Evolutionary conservation across 768 basidiomycete species (phyloP).

Genomic region (Auricularia sp.): DNA sequence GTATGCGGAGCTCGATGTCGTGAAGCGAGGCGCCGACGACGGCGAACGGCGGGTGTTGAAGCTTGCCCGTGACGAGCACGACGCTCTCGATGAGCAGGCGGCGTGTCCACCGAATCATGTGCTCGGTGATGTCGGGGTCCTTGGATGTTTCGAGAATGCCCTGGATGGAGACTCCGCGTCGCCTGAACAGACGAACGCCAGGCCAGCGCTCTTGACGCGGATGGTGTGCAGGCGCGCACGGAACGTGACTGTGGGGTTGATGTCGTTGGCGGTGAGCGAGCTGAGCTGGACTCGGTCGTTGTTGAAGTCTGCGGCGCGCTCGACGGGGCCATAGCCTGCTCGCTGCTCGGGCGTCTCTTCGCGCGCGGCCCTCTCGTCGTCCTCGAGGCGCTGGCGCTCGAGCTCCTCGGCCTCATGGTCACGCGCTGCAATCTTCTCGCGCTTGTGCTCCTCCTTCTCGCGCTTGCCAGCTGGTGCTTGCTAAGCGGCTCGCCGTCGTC

Average conservation of each 20-base stretch:
- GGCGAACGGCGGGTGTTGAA: conserved; percentile 22
- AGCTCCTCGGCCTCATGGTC: background rate
- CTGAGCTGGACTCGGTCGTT: background rate
- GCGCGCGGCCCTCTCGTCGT: background rate
- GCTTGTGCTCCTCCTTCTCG: background rate
- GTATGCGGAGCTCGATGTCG: conserved; percentile 33
- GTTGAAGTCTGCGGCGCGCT: background rate
- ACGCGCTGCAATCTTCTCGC: background rate
- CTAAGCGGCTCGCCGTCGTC: background rate
- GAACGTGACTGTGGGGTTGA: background rate
- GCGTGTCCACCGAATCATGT: conserved; percentile 37
- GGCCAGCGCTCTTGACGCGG: conserved; percentile 1
- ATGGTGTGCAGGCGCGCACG: background rate
- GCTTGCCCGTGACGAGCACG: conserved; percentile 30
- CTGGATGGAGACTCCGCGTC: conserved; percentile 13
- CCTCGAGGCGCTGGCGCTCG: background rate
- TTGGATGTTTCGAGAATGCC: conserved; percentile 11
- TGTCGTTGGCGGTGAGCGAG: background rate
- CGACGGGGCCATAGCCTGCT: background rate
- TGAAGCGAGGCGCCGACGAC: conserved; percentile 30
- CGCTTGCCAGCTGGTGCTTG: background rate
- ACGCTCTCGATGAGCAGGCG: conserved; percentile 32
- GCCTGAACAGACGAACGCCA: conserved; percentile 15
- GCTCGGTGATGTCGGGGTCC: conserved; percentile 27
- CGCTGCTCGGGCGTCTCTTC: background rate